Evolutionary conservation across 192 early-diverging fungal genomes (phyloP), one percentile per base, ranked within the genome.

Genomic region (Entomortierella beljakovae): DNA sequence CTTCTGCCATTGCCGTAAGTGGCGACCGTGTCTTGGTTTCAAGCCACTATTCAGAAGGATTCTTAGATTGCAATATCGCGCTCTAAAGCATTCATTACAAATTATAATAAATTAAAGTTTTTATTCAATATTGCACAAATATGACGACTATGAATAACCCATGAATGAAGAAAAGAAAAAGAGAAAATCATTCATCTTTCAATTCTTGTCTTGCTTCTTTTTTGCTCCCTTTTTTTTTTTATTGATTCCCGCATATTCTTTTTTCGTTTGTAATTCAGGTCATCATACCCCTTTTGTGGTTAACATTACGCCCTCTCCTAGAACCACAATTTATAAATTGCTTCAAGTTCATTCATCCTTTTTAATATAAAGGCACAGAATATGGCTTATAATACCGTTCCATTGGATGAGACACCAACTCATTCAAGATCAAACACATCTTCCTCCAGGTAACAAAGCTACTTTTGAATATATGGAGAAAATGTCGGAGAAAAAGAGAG

Each of bases 31-130:
- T 55, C 23, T 57, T 79, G 46, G 57, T 79, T 40, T 60, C 75
- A 15, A 69, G 75, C 54, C 56, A 64, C 32, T 79, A 70, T 51
- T 67, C 69, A 23, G n/a, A 69, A 1, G 67, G 67, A 9, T 79
- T 79, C 35, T 50, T 79, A 28, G 75, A 79, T 46, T 79, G 75
- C 51, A 46, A 55, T 42, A n/a, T n/a, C n/a, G n/a, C n/a, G n/a
- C n/a, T n/a, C n/a, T n/a, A n/a, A n/a, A n/a, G n/a, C n/a, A n/a
- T n/a, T n/a, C n/a, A 53, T 79, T 37, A 20, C 60, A 22, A 23
- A 18, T 20, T 42, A 55, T 22, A 15, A 6, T 13, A 46, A 46
- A 20, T 11, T 10, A 46, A 46, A 46, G 46, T 2, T 1, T 15
- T n/a, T 42, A 34, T 3, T 16, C 7, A 16, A 20, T 33, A 29